Conservation (phyloP, 208 protist species). For the Trypanosoma melophagium region DNA sequence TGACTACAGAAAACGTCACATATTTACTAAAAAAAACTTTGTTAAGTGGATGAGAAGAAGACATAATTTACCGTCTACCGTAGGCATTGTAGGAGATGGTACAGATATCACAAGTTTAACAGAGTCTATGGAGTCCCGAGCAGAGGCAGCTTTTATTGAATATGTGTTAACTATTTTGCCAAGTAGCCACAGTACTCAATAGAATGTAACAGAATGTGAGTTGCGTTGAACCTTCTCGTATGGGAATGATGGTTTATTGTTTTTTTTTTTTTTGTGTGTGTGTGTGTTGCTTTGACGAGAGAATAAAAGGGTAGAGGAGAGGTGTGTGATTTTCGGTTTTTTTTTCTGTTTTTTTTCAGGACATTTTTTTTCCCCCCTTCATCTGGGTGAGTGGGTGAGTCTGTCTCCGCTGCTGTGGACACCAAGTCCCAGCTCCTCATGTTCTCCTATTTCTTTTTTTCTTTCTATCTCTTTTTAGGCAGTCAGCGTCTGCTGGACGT, state of each 20-base stretch:
- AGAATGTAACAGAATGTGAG: background rate
- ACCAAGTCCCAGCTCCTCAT: no score
- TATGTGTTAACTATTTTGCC: conserved; percentile 48
- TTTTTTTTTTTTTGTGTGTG: background rate
- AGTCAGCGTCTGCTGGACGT: no score
- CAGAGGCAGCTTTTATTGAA: conserved; percentile 64
- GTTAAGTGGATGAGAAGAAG: conserved; percentile 14
- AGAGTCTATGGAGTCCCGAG: conserved; percentile 62
- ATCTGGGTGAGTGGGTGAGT: no score
- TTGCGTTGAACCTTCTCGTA: background rate
- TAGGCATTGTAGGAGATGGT: background rate
- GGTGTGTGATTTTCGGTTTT: background rate
- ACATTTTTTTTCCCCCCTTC: background rate
- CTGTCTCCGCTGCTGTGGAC: no score
- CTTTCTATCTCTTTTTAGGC: no score
- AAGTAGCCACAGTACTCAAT: background rate
- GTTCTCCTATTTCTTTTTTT: no score
- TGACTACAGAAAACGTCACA: conserved; percentile 18
- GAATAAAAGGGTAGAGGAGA: background rate
- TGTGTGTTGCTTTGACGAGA: background rate
- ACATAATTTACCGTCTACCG: conserved; percentile 1
- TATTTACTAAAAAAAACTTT: conserved; percentile 28
- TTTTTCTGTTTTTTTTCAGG: background rate
- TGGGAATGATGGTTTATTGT: conserved; percentile 24
- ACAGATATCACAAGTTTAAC: conserved; percentile 29